Percentiles rank a stretch among this genome's conserved stretches.
Evolutionary conservation across 495 filamentous ascomycete genomes (phyloP).

Genomic region (Aspergillus ellipticus): DNA sequence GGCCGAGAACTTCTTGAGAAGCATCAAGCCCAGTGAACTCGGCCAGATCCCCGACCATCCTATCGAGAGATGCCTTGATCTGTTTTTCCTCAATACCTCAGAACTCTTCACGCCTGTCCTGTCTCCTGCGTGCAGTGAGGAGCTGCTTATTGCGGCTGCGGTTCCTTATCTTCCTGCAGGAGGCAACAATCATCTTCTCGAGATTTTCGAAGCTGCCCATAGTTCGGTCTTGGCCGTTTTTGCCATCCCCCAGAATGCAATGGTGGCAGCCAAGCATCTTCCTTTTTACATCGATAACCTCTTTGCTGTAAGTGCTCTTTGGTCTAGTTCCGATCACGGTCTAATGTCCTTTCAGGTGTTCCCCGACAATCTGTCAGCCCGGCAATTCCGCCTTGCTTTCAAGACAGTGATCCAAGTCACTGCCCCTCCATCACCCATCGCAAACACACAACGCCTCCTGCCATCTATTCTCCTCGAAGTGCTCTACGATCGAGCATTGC

Average conservation of each 20-base stretch:
- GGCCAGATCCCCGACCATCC: constrained; percentile 69
- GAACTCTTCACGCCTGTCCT: constrained; percentile 81
- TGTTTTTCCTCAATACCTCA: constrained; percentile 86
- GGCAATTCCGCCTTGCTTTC: constrained; percentile 93
- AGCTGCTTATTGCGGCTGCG: constrained; percentile 69
- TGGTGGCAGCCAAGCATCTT: constrained; percentile 66
- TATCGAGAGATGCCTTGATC: constrained; percentile 72
- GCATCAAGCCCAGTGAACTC: constrained; percentile 53
- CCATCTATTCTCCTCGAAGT: constrained; percentile 79
- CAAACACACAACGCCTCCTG: constrained; percentile 67
- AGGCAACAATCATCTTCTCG: constrained; percentile 57
- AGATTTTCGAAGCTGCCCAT: constrained; percentile 91
- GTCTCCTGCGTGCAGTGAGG: constrained; percentile 60
- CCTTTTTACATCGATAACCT: constrained; percentile 85
- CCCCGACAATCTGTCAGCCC: constrained; percentile 73
- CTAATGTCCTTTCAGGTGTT: constrained; percentile 52
- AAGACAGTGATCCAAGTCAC: constrained; percentile 82
- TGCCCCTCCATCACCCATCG: constrained; percentile 73
- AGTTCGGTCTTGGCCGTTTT: constrained; percentile 79
- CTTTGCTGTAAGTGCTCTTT: constrained; percentile 54
- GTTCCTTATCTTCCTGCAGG: constrained; percentile 71
- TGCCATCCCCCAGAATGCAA: constrained; percentile 70
- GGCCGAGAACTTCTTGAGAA: constrained; percentile 65
- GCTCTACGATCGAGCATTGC: constrained; percentile 61
- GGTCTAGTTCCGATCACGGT: not conserved